Conservation (phyloP, 2,329 filamentous ascomycete genomes). For the Chrysosporium keratinophilum region DNA sequence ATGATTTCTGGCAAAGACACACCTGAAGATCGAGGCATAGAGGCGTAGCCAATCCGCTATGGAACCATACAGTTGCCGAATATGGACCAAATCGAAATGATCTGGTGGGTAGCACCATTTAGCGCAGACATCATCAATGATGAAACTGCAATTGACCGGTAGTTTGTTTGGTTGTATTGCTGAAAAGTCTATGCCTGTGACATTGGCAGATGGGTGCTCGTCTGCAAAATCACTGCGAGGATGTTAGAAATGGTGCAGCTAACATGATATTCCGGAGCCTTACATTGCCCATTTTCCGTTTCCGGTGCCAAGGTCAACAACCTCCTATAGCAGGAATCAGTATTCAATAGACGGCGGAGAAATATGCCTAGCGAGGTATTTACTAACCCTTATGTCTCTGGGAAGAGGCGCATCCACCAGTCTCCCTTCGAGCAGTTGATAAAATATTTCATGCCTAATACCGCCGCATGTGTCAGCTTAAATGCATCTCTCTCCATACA, state of each 20-base stretch:
- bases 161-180: slow-evolving; percentile 53
- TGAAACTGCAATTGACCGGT: slow-evolving; percentile 59
- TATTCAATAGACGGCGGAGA: neutral
- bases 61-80: slow-evolving; percentile 20
- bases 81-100: slow-evolving; percentile 47
- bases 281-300: slow-evolving; percentile 17
- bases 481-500: neutral
- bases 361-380: neutral
- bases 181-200: slow-evolving; percentile 54
- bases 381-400: slow-evolving; percentile 8
- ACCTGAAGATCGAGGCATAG: slow-evolving; percentile 19
- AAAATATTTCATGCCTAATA: slow-evolving; percentile 33
- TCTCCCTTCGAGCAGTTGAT: slow-evolving; percentile 39
- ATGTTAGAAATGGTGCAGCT: slow-evolving; percentile 1
- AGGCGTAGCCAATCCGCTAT: slow-evolving; percentile 20
- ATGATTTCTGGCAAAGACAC: neutral
- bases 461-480: neutral
- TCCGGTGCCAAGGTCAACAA: slow-evolving; percentile 19
- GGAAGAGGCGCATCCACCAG: slow-evolving; percentile 39
- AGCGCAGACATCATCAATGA: slow-evolving; percentile 53
- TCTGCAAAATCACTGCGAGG: slow-evolving; percentile 23
- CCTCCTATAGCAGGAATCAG: slow-evolving; percentile 8
- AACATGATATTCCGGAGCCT: neutral
- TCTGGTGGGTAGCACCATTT: slow-evolving; percentile 44
- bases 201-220: slow-evolving; percentile 42